These are phyloP conservation scores for Hypomyces rosellus DNA, from an alignment of 2,329 filamentous ascomycete species.

Conservation along the genomic window DNA sequence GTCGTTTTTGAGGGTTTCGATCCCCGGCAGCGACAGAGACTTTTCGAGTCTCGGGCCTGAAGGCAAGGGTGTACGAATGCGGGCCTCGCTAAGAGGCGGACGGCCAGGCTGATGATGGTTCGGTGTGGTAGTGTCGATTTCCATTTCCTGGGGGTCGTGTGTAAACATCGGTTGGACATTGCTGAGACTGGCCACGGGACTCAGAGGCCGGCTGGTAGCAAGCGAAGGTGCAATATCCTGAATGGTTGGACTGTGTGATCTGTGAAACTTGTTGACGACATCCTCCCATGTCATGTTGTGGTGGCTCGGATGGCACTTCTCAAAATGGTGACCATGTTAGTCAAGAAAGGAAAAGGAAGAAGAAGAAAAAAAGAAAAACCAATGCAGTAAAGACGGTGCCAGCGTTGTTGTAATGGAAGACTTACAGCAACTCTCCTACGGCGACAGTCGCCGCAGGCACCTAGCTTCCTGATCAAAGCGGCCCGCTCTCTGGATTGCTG, in stretches of 20 bases:
- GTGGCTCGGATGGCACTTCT: slow-evolving; percentile 53
- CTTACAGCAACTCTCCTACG: slow-evolving; percentile 53
- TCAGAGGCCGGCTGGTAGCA: slow-evolving; percentile 38
- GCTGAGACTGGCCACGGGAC: slow-evolving; percentile 35
- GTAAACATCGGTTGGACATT: slow-evolving; percentile 34
- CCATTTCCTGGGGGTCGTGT: slow-evolving; percentile 48
- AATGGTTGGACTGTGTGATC: slow-evolving; percentile 44
- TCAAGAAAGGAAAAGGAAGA: background rate
- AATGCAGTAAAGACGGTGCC: background rate
- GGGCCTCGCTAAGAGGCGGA: slow-evolving; percentile 39
- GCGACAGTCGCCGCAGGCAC: slow-evolving; percentile 51
- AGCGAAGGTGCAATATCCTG: slow-evolving; percentile 42
- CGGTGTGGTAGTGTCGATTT: slow-evolving; percentile 38
- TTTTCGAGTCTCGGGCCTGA: slow-evolving; percentile 51
- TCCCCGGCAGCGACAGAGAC: slow-evolving; percentile 41
- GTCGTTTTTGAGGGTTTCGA: slow-evolving; percentile 46
- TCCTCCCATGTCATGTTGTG: slow-evolving; percentile 58
- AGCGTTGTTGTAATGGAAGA: slow-evolving; percentile 14
- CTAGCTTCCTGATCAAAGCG: slow-evolving; percentile 53
- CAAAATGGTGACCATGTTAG: slow-evolving; percentile 2
- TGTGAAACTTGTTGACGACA: slow-evolving; percentile 47
- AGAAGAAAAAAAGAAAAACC: slow-evolving; percentile 5
- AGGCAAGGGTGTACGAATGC: slow-evolving; percentile 50
- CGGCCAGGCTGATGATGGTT: slow-evolving; percentile 31
- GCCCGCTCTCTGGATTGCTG: slow-evolving; percentile 53